phyloP scores from a whole-genome alignment of 805 yeast species.

The Priceomyces melissophilus region DNA sequence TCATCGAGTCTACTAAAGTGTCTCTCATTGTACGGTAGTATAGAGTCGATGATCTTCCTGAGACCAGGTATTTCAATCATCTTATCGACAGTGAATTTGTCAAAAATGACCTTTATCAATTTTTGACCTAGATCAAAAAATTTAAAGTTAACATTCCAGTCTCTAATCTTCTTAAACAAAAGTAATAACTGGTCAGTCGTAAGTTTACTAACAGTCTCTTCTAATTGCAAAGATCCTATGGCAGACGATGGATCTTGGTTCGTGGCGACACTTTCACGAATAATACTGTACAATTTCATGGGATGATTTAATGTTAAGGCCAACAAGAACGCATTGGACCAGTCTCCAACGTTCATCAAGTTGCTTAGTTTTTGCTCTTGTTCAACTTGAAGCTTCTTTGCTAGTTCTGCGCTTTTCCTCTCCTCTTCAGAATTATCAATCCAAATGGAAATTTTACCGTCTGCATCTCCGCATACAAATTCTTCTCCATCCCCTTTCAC shows the following conservation, averaged over 20 bases:
- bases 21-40: slow-evolving; percentile 85
- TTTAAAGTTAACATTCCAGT: slow-evolving; percentile 91
- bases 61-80: slow-evolving; percentile 66
- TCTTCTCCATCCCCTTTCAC: slow-evolving; percentile 61
- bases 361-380: slow-evolving; percentile 86
- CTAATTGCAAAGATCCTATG: slow-evolving; percentile 60
- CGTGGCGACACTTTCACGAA: slow-evolving; percentile 57
- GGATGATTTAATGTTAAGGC: slow-evolving; percentile 90
- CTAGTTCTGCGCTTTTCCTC: slow-evolving; percentile 48
- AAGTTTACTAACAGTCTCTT: slow-evolving; percentile 56
- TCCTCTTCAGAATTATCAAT: slow-evolving; percentile 79
- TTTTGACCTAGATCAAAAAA: slow-evolving; percentile 80
- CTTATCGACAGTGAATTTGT: slow-evolving; percentile 49
- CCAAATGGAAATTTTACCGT: slow-evolving; percentile 90
- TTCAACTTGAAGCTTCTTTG: slow-evolving; percentile 60
- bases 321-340: slow-evolving; percentile 83
- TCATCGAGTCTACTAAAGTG: slow-evolving; percentile 77
- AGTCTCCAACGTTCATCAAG: slow-evolving; percentile 65
- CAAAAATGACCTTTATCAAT: slow-evolving; percentile 62
- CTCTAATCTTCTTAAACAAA: slow-evolving; percentile 74
- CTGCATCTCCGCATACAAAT: slow-evolving; percentile 89
- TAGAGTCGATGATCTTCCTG: slow-evolving; percentile 63
- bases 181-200: slow-evolving; percentile 55
- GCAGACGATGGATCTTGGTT: slow-evolving; percentile 46
- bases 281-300: slow-evolving; percentile 76